phyloP scores from a whole-genome alignment of 2,329 filamentous ascomycete genomes.

The Chaetothyriales sp. region DNA sequence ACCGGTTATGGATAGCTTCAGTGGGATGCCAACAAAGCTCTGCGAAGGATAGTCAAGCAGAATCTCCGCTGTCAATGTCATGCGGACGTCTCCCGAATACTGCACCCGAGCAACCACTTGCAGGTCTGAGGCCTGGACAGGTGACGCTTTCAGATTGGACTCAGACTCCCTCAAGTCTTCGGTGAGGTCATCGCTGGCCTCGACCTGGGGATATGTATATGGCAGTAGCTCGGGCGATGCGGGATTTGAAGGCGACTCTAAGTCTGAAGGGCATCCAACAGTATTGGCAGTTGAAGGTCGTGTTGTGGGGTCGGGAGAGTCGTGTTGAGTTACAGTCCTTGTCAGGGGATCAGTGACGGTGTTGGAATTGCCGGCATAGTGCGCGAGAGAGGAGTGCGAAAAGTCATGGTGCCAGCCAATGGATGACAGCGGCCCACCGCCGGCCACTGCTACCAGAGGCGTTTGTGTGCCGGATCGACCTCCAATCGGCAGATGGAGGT shows the following conservation, averaged over 20 bases:
- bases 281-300: constrained; percentile 30
- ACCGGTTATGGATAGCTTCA: constrained; percentile 89
- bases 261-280: constrained; percentile 12
- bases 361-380: neutral
- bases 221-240: constrained; percentile 11
- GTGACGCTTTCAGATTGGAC: constrained; percentile 4
- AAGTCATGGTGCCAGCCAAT: constrained; percentile 24
- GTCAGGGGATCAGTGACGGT: neutral
- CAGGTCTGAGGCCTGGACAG: constrained; percentile 60
- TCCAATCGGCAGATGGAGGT: constrained; percentile 35
- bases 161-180: constrained; percentile 3
- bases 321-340: constrained; percentile 14
- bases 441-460: constrained; percentile 33
- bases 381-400: neutral
- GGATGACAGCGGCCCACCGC: constrained; percentile 27
- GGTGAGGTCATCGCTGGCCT: constrained; percentile 6
- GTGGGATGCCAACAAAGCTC: constrained; percentile 87
- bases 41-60: constrained; percentile 97
- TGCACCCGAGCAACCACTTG: constrained; percentile 85
- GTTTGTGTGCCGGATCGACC: constrained; percentile 37
- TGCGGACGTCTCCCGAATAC: constrained; percentile 74
- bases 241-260: constrained; percentile 8
- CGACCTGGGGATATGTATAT: constrained; percentile 1
- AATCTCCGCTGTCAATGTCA: constrained; percentile 88
- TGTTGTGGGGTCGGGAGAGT: constrained; percentile 27